Evolutionary conservation across 305 asterid genomes (phyloP).

Genomic region (Plantago coronopus): DNA sequence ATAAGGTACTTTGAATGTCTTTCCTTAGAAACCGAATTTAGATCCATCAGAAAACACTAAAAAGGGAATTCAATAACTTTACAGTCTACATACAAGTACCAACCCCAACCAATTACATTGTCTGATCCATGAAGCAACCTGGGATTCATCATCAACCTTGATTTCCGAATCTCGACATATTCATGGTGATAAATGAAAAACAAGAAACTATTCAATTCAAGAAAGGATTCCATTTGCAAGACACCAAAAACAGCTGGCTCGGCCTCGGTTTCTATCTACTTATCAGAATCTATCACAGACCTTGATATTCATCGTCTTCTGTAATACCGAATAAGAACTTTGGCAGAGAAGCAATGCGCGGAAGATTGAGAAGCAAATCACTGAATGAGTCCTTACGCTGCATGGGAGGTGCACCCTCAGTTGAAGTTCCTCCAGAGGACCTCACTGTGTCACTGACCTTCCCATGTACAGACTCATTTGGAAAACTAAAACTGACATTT

Average conservation of each 20-base stretch:
- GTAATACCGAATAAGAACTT: slow-evolving; percentile 46
- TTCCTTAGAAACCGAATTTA: too few relatives aligned
- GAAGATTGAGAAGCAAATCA: slow-evolving; percentile 63
- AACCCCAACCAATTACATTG: background rate
- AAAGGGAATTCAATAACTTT: too few relatives aligned
- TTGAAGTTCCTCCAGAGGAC: slow-evolving; percentile 22
- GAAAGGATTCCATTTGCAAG: slow-evolving; percentile 10
- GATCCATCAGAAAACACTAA: too few relatives aligned
- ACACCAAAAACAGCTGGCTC: slow-evolving; percentile 22
- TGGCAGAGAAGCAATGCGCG: slow-evolving; percentile 63
- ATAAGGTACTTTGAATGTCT: too few relatives aligned
- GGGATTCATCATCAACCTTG: slow-evolving; percentile 13
- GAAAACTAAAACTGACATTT: slow-evolving; percentile 24
- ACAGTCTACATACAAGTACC: background rate
- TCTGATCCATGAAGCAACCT: too few relatives aligned
- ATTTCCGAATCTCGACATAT: slow-evolving; percentile 4
- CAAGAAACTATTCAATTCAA: slow-evolving; percentile 1
- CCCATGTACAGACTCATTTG: slow-evolving; percentile 23
- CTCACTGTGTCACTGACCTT: slow-evolving; percentile 18
- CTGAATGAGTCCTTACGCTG: slow-evolving; percentile 62
- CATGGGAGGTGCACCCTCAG: slow-evolving; percentile 31
- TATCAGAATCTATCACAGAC: slow-evolving; percentile 22
- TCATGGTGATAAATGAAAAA: background rate
- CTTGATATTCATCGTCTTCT: slow-evolving; percentile 46
- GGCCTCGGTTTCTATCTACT: slow-evolving; percentile 9